Evolutionary conservation across 208 protist genomes (phyloP), one percentile per base, ranked within the genome.

Genomic region (Balamuthia mandrillaris): DNA sequence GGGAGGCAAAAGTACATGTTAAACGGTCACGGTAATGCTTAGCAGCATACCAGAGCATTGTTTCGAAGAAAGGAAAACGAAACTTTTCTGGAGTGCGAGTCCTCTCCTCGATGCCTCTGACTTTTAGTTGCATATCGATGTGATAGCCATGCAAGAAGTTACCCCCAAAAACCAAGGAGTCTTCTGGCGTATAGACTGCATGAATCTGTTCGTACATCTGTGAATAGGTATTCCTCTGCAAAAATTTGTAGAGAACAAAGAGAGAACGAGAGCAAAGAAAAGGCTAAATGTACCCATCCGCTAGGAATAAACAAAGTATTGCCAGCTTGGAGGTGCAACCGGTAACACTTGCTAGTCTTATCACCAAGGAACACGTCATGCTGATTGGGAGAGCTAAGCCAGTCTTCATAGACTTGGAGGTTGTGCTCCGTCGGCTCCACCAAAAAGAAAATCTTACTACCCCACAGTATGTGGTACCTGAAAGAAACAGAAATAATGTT

Each of bases 391-490:
- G 85, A 86, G 4, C 24, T 60, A 37, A 42, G 68, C 85, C 85
- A 88, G 44, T 86, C 41, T 37, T 86, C 75, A 72, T 72, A 88
- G 3, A n/a, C 27, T 18, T 37, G 18, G 24, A 88, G 58, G 35
- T 88, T 88, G 12, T 47, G 52, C 29, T 3, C 6, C 31, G 47
- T 88, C 6, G 85, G 85, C 31, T 10, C 35, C 3, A 85, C 70
- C 29, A 88, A n/a, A 21, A 86, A 88, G 58, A 88, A 87, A 9
- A 88, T 54, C 83, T 92, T 92, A 7, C 60, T 37, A n/a, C 89
- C 89, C 35, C 72, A 52, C 14, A 92, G 39, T 6, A 92, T 86
- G 72, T 92, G 89, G 24, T 92, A 92, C 87, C 87, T 90, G n/a
- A n/a, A n/a, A n/a, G n/a, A n/a, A n/a, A n/a, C n/a, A n/a, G n/a